A percentile compares a stretch with the other conserved stretches of the same genome.
Conservation (phyloP, 495 filamentous ascomycete genomes). For the Platismatia glauca region DNA sequence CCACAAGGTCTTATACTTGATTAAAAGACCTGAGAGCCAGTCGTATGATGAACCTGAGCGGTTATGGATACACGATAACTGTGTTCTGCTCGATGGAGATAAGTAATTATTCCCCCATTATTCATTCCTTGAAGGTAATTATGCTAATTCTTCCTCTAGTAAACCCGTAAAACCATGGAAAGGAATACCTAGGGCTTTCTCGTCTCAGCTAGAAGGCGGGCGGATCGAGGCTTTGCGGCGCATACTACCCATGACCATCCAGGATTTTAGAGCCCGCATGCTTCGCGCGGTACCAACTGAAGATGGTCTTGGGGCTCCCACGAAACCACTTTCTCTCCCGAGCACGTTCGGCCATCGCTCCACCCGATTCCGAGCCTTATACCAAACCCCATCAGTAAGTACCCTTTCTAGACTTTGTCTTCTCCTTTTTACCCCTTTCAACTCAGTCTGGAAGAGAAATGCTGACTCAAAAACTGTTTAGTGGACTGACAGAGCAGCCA, state of each 20-base stretch:
- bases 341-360: conserved; percentile 11
- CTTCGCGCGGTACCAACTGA: background rate
- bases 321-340: conserved; percentile 2
- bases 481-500: background rate
- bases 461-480: too few relatives aligned
- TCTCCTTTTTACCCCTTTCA: too few relatives aligned
- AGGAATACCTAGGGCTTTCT: conserved; percentile 12
- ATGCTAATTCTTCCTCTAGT: background rate
- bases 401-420: too few relatives aligned
- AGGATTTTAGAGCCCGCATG: conserved; percentile 14
- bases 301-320: background rate
- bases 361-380: conserved; percentile 3
- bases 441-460: too few relatives aligned
- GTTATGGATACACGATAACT: conserved; percentile 5
- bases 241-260: conserved; percentile 7
- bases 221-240: conserved; percentile 10
- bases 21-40: background rate
- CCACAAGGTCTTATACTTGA: conserved; percentile 3
- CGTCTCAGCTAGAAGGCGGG: conserved; percentile 10
- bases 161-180: conserved; percentile 13
- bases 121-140: background rate
- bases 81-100: conserved; percentile 15
- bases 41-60: background rate
- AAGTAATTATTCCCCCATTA: background rate
- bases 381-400: background rate